Conservation (phyloP, 1,284 basidiomycete species). For the Sporisorium sorghi region DNA sequence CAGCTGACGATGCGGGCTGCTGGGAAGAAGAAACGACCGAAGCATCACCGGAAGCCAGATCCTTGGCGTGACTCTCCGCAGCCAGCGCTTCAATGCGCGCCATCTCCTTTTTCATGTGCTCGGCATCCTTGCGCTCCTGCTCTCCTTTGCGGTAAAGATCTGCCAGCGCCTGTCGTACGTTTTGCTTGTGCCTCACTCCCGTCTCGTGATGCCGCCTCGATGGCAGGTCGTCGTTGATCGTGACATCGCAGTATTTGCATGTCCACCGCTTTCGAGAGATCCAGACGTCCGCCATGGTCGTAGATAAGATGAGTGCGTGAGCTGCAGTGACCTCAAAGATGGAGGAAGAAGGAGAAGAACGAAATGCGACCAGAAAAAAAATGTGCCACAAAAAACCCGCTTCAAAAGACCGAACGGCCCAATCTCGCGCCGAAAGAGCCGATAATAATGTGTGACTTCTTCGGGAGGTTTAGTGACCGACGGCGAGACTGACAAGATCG, state of each 20-base stretch:
- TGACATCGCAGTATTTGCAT: constrained; percentile 68
- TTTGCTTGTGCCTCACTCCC: constrained; percentile 92
- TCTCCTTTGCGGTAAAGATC: constrained; percentile 93
- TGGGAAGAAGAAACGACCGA: constrained; percentile 38
- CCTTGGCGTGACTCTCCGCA: constrained; percentile 63
- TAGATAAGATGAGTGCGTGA: no score
- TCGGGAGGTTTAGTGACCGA: no score
- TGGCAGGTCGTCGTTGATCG: constrained; percentile 68
- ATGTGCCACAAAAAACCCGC: not conserved
- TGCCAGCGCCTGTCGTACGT: constrained; percentile 88
- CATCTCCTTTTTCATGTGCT: constrained; percentile 88
- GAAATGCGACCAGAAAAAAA: not conserved
- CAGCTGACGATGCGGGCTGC: constrained; percentile 70
- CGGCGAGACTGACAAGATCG: no score
- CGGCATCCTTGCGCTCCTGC: constrained; percentile 84
- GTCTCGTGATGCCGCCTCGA: constrained; percentile 92
- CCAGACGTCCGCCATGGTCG: constrained; percentile 64
- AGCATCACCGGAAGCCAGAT: not conserved
- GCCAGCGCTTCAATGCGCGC: constrained; percentile 82
- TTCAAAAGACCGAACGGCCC: not conserved
- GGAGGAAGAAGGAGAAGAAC: not conserved
- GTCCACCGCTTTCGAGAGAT: constrained; percentile 66
- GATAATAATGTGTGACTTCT: no score
- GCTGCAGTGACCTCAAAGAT: not conserved
- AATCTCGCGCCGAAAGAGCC: constrained; percentile 9